Conservation (phyloP, 352 stramenopile species). For the Phytophthora niederhauseri region DNA sequence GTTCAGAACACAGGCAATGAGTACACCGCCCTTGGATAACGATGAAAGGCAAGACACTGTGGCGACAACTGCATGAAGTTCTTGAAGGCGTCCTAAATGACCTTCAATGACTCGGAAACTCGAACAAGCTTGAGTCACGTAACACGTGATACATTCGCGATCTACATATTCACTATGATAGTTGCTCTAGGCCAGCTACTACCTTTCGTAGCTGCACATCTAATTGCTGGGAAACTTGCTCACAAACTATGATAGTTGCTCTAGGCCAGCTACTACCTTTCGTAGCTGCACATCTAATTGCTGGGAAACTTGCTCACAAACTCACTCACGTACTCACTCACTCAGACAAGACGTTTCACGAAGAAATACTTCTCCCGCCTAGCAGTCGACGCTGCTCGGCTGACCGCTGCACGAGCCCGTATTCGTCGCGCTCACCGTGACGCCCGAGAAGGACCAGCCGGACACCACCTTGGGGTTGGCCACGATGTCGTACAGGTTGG, state of each 20-base stretch:
- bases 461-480: too few species aligned
- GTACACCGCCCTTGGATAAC: too few species aligned
- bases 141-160: background rate
- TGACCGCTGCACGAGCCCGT: background rate
- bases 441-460: background rate
- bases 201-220: background rate
- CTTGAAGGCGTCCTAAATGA: too few species aligned
- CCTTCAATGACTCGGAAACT: too few species aligned
- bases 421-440: background rate
- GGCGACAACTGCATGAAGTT: background rate
- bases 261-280: background rate
- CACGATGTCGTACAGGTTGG: too few species aligned
- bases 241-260: background rate
- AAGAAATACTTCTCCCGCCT: too few species aligned
- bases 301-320: background rate
- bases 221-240: background rate
- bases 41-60: too few species aligned
- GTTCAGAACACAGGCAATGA: background rate
- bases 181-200: background rate
- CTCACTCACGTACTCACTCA: too few species aligned
- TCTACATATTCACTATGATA: background rate
- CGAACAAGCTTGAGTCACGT: background rate
- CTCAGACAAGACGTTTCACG: too few species aligned
- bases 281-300: background rate
- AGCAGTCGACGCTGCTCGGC: background rate